A percentile compares a stretch with the other conserved stretches of the same genome.
These are phyloP conservation scores for Neonectria magnoliae DNA, from an alignment of 2,329 filamentous ascomycete species.

Conservation along the genomic window DNA sequence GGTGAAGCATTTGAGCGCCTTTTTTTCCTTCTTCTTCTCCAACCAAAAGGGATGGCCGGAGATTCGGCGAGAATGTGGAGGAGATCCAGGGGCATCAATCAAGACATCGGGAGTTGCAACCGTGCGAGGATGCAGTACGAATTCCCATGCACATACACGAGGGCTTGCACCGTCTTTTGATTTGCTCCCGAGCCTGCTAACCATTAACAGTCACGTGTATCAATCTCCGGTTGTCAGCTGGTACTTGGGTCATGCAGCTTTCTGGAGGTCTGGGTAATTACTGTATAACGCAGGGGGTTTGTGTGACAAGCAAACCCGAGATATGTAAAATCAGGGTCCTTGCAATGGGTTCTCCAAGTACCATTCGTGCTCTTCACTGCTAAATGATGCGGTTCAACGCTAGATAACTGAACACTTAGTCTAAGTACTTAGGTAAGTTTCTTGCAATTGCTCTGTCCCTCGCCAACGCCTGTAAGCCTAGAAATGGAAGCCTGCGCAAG, in stretches of 20 bases:
- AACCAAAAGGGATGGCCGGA: constrained; percentile 9
- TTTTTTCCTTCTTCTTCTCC: constrained; percentile 6
- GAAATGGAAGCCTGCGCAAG: too few relatives aligned
- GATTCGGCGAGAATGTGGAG: constrained; percentile 4
- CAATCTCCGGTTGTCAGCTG: background rate
- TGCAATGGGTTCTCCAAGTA: background rate
- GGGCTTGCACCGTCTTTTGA: background rate
- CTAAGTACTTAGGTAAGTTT: background rate
- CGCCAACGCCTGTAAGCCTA: background rate
- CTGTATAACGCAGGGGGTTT: too few relatives aligned
- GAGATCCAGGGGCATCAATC: background rate
- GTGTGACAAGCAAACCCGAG: too few relatives aligned
- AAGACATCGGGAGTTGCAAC: background rate
- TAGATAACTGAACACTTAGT: too few relatives aligned
- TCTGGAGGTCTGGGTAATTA: too few relatives aligned
- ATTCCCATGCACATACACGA: background rate
- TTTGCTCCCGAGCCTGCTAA: background rate
- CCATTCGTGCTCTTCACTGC: background rate
- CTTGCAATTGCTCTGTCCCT: background rate
- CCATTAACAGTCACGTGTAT: background rate
- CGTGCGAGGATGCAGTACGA: background rate
- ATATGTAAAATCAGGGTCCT: background rate
- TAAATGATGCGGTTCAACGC: background rate
- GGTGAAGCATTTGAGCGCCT: constrained; percentile 17
- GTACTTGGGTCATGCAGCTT: too few relatives aligned